A percentile compares a stretch with the other conserved stretches of the same genome.
phyloP scores from a whole-genome alignment of 1,139 yeast species.

The Debaryomyces fabryi region DNA sequence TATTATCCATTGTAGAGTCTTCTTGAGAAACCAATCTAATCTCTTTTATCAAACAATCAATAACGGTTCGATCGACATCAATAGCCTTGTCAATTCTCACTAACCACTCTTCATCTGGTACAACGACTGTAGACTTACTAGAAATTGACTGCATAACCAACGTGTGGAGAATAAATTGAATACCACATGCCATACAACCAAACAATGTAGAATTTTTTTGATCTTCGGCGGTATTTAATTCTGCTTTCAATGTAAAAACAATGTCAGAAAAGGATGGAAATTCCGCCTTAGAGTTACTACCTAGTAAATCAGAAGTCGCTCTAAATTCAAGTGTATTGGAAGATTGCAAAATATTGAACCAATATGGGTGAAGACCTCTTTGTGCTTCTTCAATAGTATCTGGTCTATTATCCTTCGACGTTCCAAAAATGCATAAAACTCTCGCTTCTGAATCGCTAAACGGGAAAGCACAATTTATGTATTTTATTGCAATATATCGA shows the following conservation, averaged over 20 bases:
- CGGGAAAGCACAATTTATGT: slow-evolving; percentile 62
- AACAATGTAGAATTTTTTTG: slow-evolving; percentile 26
- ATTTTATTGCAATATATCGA: slow-evolving; percentile 69
- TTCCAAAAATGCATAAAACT: slow-evolving; percentile 66
- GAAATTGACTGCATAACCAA: slow-evolving; percentile 66
- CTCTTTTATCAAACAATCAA: slow-evolving; percentile 34
- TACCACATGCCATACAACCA: slow-evolving; percentile 40
- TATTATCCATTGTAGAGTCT: slow-evolving; percentile 21
- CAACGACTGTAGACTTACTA: slow-evolving; percentile 56
- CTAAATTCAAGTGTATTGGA: slow-evolving; percentile 43
- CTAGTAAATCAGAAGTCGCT: slow-evolving; percentile 48
- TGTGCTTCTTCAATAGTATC: slow-evolving; percentile 80
- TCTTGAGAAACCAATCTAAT: slow-evolving; percentile 20
- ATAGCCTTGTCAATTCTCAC: slow-evolving; percentile 72
- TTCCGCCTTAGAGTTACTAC: slow-evolving; percentile 31
- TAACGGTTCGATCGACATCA: slow-evolving; percentile 60
- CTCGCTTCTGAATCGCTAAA: slow-evolving; percentile 74
- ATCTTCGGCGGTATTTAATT: slow-evolving; percentile 23
- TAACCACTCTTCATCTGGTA: slow-evolving; percentile 76
- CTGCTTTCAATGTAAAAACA: slow-evolving; percentile 30
- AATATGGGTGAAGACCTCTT: slow-evolving; percentile 83
- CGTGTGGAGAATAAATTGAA: slow-evolving; percentile 53
- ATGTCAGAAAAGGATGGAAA: slow-evolving; percentile 49
- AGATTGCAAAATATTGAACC: slow-evolving; percentile 52
- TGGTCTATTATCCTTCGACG: slow-evolving; percentile 58